These are phyloP conservation scores for cucumber (Cucumis sativus) DNA, from an alignment of 306 rosid genomes.

Conservation along the genomic window DNA sequence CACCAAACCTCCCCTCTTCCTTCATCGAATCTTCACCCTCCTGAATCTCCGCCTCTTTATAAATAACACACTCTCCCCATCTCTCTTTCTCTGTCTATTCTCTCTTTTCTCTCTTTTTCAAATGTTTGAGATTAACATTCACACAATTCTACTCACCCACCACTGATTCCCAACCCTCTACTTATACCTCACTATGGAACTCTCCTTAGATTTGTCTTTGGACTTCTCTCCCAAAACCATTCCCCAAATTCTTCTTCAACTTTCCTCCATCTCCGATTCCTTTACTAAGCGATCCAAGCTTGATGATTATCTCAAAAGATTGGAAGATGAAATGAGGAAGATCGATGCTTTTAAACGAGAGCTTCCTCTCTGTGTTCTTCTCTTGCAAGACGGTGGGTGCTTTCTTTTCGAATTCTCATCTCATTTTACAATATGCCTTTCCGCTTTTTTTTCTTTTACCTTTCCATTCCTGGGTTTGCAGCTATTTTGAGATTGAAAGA, in stretches of 20 bases:
- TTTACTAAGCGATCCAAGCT: constrained; percentile 31
- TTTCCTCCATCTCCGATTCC: constrained; percentile 22
- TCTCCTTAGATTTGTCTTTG: constrained; percentile 40
- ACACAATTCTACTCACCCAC: not conserved
- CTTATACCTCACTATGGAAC: constrained; percentile 22
- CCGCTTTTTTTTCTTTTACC: not conserved
- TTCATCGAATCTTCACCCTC: constrained; percentile 18
- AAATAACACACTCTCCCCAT: constrained; percentile 16
- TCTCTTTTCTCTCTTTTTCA: constrained; percentile 13
- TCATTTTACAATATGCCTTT: not conserved
- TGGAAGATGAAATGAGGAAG: constrained; percentile 60
- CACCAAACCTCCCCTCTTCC: not conserved
- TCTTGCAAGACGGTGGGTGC: constrained; percentile 56
- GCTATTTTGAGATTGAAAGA: constrained; percentile 56
- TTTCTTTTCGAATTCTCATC: not conserved
- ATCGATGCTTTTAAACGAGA: constrained; percentile 72
- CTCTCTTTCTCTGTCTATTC: constrained; percentile 17
- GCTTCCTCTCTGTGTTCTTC: constrained; percentile 69
- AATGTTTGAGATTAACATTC: not conserved
- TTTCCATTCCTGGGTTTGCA: constrained; percentile 15
- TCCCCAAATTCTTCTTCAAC: constrained; percentile 28
- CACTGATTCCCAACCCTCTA: not conserved
- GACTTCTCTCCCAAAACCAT: constrained; percentile 42
- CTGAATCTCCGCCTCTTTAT: constrained; percentile 45
- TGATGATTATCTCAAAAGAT: constrained; percentile 26